A percentile compares a stretch with the other conserved stretches of the same genome.
phyloP scores from a whole-genome alignment of 2,329 filamentous ascomycete species.

The Ramularia collo-cygni region DNA sequence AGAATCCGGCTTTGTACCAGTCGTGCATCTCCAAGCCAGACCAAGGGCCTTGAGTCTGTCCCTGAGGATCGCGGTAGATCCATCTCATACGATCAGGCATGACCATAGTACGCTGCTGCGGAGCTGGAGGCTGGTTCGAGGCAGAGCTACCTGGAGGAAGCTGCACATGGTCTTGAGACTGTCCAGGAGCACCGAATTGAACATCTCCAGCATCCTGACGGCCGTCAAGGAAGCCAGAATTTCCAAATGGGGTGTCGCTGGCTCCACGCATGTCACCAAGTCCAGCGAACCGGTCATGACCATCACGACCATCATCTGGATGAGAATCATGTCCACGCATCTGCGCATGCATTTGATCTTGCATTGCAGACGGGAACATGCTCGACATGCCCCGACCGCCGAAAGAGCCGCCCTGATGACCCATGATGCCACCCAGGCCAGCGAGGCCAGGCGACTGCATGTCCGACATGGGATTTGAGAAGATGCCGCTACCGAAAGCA shows the following conservation, averaged over 20 bases:
- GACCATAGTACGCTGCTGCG: slow-evolving; percentile 82
- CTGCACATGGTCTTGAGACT: slow-evolving; percentile 25
- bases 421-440: slow-evolving; percentile 56
- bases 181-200: slow-evolving; percentile 10
- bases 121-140: slow-evolving; percentile 60
- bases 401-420: slow-evolving; percentile 48
- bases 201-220: slow-evolving; percentile 11
- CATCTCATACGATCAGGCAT: slow-evolving; percentile 99
- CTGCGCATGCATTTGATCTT: slow-evolving; percentile 63
- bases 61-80: slow-evolving; percentile 95
- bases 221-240: slow-evolving; percentile 16
- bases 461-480: slow-evolving; percentile 72
- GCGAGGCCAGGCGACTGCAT: slow-evolving; percentile 67
- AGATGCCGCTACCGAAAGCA: slow-evolving; percentile 48
- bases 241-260: slow-evolving; percentile 50
- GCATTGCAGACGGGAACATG: slow-evolving; percentile 85
- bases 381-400: slow-evolving; percentile 46
- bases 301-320: slow-evolving; percentile 36
- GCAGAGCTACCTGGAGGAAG: slow-evolving; percentile 42
- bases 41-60: slow-evolving; percentile 86
- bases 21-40: slow-evolving; percentile 98
- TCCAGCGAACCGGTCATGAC: slow-evolving; percentile 19
- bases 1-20: slow-evolving; percentile 99
- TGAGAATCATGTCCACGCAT: slow-evolving; percentile 47
- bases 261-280: slow-evolving; percentile 34